Evolutionary conservation across 805 yeast genomes (phyloP).

Genomic region (Metschnikowia bowlesiae): DNA sequence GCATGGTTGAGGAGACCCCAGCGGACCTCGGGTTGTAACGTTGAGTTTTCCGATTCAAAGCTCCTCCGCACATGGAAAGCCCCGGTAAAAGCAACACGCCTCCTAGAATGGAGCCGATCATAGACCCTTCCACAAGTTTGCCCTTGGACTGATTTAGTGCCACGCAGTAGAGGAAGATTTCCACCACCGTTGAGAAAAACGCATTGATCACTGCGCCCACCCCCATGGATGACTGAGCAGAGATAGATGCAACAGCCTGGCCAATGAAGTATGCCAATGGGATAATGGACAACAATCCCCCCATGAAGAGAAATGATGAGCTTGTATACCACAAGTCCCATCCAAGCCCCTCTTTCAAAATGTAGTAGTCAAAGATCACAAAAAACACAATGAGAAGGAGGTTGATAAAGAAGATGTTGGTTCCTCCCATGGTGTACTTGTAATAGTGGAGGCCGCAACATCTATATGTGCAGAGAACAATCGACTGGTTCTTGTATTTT

Average conservation of each 20-base stretch:
- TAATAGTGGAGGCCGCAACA: slow-evolving; percentile 91
- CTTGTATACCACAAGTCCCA: slow-evolving; percentile 48
- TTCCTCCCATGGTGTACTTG: slow-evolving; percentile 94
- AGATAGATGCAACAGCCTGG: slow-evolving; percentile 98
- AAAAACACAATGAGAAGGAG: slow-evolving; percentile 73
- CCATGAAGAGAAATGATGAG: slow-evolving; percentile 61
- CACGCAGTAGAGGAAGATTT: slow-evolving; percentile 85
- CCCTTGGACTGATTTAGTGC: slow-evolving; percentile 86
- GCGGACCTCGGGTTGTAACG: slow-evolving; percentile 94
- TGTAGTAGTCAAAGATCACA: slow-evolving; percentile 73
- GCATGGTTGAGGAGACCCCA: slow-evolving; percentile 95
- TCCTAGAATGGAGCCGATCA: slow-evolving; percentile 89
- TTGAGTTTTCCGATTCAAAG: slow-evolving; percentile 86
- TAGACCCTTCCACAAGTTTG: slow-evolving; percentile 87
- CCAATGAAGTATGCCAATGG: slow-evolving; percentile 97
- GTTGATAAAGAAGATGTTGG: slow-evolving; percentile 88
- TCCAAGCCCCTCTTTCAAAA: slow-evolving; percentile 45
- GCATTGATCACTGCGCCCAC: slow-evolving; percentile 98
- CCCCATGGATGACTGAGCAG: slow-evolving; percentile 98
- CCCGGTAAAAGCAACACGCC: slow-evolving; percentile 93
- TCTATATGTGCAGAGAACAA: slow-evolving; percentile 85
- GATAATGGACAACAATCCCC: slow-evolving; percentile 78
- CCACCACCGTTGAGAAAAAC: slow-evolving; percentile 93
- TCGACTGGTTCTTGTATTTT: slow-evolving; percentile 47
- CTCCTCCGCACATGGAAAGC: slow-evolving; percentile 96